Evolutionary conservation across 495 filamentous ascomycete genomes (phyloP), one percentile per base, ranked within the genome.

Genomic region (Aspergillus leporis): DNA sequence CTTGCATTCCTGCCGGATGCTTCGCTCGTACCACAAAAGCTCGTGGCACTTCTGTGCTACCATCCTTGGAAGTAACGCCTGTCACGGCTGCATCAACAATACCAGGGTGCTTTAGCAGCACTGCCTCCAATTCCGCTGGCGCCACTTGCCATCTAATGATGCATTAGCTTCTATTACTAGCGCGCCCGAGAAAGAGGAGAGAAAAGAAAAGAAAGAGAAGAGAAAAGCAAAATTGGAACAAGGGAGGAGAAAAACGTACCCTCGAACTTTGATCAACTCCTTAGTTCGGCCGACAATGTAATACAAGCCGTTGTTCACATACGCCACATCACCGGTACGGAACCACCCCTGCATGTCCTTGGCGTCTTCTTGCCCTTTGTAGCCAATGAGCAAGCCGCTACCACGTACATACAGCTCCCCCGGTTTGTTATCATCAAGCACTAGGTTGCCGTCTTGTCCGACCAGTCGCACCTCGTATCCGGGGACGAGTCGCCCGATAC

Each of bases 51-150:
- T 93, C 90, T 52, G 84, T 84, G 57, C 80, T 83, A 7, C 81
- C 80, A 40, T 77, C 68, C 19, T 65, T 69, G 10, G 65, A 59
- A 6, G 78, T 81, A 25, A 93, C 82, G 0, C 92, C 91, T 8
- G 93, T 85, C 10, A 97, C 90, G 0, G 88, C 92, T 0, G 82
- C 90, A 68, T 97, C 90, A 28, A 74, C 67, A 41, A 96, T 81
- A 0, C 80, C 77, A 3, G 84, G 84, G 56, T 89, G 86, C 21
- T 86, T 83, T 3, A 96, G 77, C 5, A 97, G 79, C 1, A 93
- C 70, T 0, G 82, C 85, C 67, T 97, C 93, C 1, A 97, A 73
- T 74, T 97, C 92, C 0, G 92, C 90, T 0, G 92, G 92, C 2
- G 91, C 89, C 4, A 97, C 90, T 74, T 96, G 93, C 64, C 75